Conservation (phyloP, 192 early-diverging fungal genomes). For the Entomortierella lignicola region DNA sequence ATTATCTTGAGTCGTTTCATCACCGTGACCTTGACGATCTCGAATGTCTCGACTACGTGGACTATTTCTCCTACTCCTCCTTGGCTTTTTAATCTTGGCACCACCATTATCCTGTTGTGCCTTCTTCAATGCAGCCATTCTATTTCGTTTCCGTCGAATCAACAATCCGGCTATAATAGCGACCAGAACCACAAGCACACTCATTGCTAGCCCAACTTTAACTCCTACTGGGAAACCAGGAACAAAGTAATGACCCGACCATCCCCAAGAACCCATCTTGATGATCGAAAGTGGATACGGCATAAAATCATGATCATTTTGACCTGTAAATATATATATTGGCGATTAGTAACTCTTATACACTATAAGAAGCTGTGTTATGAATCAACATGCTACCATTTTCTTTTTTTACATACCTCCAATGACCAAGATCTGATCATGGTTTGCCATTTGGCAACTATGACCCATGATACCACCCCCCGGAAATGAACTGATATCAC, state of each 20-base stretch:
- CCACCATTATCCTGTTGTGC: not conserved
- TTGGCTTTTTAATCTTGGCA: not conserved
- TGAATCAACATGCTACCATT: not conserved
- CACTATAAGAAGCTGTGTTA: too few species aligned
- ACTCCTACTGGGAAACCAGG: slow-evolving; percentile 17
- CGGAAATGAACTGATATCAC: slow-evolving; percentile 15
- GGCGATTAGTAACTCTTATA: too few species aligned
- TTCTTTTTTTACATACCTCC: slow-evolving; percentile 28
- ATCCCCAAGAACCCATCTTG: slow-evolving; percentile 10
- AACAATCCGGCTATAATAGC: slow-evolving; percentile 34
- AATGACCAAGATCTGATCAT: slow-evolving; percentile 37
- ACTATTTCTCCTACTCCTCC: not conserved
- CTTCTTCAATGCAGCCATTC: not conserved
- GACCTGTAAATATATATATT: too few species aligned
- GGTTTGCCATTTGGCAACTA: slow-evolving; percentile 13
- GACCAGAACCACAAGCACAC: slow-evolving; percentile 14
- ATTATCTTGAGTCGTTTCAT: not conserved
- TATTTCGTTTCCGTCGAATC: slow-evolving; percentile 21
- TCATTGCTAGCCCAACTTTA: slow-evolving; percentile 33
- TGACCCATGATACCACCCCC: slow-evolving; percentile 38
- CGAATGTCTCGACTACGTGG: not conserved
- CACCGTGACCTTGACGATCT: not conserved
- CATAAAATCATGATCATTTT: slow-evolving; percentile 1
- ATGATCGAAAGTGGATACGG: slow-evolving; percentile 24
- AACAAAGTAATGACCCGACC: slow-evolving; percentile 4